Conservation (phyloP, 2,329 filamentous ascomycete species). For the Botrytis hyacinthi region DNA sequence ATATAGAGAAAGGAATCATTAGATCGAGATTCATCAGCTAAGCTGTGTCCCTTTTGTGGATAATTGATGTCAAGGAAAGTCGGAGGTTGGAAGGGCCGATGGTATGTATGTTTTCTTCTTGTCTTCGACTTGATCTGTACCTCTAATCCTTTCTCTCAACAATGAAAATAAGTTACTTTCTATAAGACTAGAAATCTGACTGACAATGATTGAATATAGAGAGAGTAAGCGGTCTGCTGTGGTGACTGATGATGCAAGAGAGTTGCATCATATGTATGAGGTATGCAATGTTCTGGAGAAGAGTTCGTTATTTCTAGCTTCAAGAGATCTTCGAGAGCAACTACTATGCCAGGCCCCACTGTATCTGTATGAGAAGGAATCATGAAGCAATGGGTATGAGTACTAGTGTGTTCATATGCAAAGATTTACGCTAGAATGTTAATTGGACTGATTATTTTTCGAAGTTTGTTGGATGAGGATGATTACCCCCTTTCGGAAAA, state of each 20-base stretch:
- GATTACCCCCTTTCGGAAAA: neutral
- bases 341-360: neutral
- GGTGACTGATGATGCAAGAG: neutral
- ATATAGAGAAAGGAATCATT: neutral
- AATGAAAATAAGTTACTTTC: neutral
- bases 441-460: neutral
- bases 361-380: neutral
- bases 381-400: neutral
- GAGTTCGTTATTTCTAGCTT: neutral
- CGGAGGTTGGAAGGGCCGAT: neutral
- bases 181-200: neutral
- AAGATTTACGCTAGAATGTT: neutral
- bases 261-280: neutral
- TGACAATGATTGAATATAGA: conserved; percentile 9
- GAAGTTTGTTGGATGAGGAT: neutral
- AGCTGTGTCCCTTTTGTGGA: neutral
- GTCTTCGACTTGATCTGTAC: neutral
- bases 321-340: neutral
- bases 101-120: conserved; percentile 8
- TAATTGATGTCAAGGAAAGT: too few relatives aligned
- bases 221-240: neutral
- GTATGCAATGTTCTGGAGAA: neutral
- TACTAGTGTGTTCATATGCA: neutral
- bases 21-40: neutral
- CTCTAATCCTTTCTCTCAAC: neutral